These are phyloP conservation scores for Stachybotrys chlorohalonatus DNA, from an alignment of 2,329 filamentous ascomycete species.

Conservation along the genomic window DNA sequence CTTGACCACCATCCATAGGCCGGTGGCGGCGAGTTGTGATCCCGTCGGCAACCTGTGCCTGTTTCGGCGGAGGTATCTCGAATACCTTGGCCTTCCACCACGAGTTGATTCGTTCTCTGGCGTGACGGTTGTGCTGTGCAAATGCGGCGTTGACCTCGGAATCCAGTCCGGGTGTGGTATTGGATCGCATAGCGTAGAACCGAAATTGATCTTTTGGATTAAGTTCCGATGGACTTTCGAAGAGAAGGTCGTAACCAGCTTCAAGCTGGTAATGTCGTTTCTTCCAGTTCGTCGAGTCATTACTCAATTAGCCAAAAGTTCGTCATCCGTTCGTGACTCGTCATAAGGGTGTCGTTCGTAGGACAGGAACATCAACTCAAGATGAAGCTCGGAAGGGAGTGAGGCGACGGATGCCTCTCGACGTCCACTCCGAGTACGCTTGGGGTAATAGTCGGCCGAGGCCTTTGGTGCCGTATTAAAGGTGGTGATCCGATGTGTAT, in stretches of 20 bases:
- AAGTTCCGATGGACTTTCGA: conserved; percentile 15
- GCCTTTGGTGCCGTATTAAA: conserved; percentile 17
- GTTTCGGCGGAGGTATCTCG: conserved; percentile 25
- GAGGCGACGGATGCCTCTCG: conserved; percentile 13
- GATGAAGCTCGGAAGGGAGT: conserved; percentile 26
- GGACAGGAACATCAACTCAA: conserved; percentile 30
- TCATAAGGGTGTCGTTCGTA: conserved; percentile 28
- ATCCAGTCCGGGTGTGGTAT: conserved; percentile 18
- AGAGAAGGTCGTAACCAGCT: conserved; percentile 19
- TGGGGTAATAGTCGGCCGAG: conserved; percentile 15
- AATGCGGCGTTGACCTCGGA: conserved; percentile 7
- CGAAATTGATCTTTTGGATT: conserved; percentile 10
- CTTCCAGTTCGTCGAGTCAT: conserved; percentile 19
- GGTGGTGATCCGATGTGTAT: conserved; percentile 7
- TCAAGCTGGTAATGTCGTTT: conserved; percentile 21
- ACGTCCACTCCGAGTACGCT: conserved; percentile 3
- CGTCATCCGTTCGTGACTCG: conserved; percentile 27
- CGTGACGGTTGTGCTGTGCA: conserved; percentile 22
- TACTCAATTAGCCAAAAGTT: conserved; percentile 13
- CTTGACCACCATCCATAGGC: conserved; percentile 10
- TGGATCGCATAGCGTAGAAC: conserved; percentile 13
- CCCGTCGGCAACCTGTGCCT: conserved; percentile 32
- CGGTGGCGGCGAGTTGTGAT: conserved; percentile 24
- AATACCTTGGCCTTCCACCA: conserved; percentile 22
- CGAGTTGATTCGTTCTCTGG: background rate